A percentile compares a stretch with the other conserved stretches of the same genome.
Evolutionary conservation across 352 stramenopile species (phyloP).

Genomic region (Pythium dissotocum): DNA sequence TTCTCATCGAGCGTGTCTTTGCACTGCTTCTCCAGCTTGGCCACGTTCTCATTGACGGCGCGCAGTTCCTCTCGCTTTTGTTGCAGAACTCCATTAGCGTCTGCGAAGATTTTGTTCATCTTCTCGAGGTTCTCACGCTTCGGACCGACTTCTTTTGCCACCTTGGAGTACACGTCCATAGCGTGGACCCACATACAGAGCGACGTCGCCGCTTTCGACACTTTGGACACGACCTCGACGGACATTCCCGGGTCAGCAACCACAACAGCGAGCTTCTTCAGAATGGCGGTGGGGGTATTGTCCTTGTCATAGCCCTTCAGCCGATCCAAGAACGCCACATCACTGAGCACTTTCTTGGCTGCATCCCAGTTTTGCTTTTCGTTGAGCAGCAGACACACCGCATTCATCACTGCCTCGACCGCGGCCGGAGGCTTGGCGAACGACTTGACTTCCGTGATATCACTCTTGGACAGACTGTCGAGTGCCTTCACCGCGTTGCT

Average conservation of each 20-base stretch:
- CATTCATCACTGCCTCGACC: slow-evolving; percentile 94
- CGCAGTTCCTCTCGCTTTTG: slow-evolving; percentile 90
- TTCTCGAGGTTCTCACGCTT: slow-evolving; percentile 91
- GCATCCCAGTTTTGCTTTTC: slow-evolving; percentile 92
- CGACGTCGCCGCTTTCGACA: slow-evolving; percentile 89
- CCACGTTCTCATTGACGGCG: slow-evolving; percentile 90
- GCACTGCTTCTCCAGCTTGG: slow-evolving; percentile 87
- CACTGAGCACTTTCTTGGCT: slow-evolving; percentile 90
- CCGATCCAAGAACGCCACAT: slow-evolving; percentile 89
- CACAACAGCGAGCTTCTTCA: slow-evolving; percentile 91
- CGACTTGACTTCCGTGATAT: slow-evolving; percentile 94
- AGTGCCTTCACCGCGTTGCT: slow-evolving; percentile 90
- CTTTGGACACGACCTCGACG: slow-evolving; percentile 91
- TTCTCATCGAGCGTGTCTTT: slow-evolving; percentile 92
- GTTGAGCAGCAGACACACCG: slow-evolving; percentile 92
- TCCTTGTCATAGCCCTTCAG: slow-evolving; percentile 94
- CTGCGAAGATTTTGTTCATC: slow-evolving; percentile 90
- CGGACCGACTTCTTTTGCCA: slow-evolving; percentile 92
- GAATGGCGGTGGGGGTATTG: slow-evolving; percentile 85
- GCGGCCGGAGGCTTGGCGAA: slow-evolving; percentile 92
- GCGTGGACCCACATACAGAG: slow-evolving; percentile 95
- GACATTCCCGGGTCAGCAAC: slow-evolving; percentile 86
- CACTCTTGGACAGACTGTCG: slow-evolving; percentile 90
- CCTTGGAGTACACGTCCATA: slow-evolving; percentile 95
- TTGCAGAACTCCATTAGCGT: slow-evolving; percentile 85